These are phyloP conservation scores for Neurospora cerealis DNA, from an alignment of 495 filamentous ascomycete species.

Conservation along the genomic window DNA sequence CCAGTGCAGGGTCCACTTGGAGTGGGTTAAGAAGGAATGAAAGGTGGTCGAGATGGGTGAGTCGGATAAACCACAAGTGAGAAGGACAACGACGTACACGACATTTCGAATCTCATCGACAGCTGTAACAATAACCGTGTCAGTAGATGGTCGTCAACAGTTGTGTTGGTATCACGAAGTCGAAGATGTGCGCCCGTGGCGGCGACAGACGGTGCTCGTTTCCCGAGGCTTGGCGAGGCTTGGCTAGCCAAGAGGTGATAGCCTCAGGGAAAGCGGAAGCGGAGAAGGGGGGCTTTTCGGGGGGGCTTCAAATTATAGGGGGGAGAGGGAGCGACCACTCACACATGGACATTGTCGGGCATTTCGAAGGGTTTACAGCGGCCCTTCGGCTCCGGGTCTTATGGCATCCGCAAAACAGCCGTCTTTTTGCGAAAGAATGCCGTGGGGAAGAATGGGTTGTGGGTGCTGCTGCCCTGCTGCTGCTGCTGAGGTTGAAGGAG, in stretches of 20 bases:
- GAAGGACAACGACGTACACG: conserved; percentile 18
- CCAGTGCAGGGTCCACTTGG: neutral
- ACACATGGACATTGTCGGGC: conserved; percentile 22
- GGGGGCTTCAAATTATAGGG: neutral
- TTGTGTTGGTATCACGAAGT: neutral
- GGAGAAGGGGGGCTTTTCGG: neutral
- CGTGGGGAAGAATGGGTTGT: neutral
- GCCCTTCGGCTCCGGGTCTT: neutral
- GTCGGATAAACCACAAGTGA: neutral
- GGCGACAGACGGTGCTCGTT: neutral
- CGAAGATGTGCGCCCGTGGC: neutral
- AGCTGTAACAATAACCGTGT: conserved; percentile 18
- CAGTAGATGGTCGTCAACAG: conserved; percentile 11
- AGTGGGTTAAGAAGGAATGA: neutral
- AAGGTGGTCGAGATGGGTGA: neutral
- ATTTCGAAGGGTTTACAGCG: conserved; percentile 11
- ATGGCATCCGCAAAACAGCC: neutral
- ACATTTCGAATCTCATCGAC: conserved; percentile 31
- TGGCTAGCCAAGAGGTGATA: conserved; percentile 23
- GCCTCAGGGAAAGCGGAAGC: conserved; percentile 8
- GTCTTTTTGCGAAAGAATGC: neutral
- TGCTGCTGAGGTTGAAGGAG: neutral
- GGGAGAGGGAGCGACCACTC: conserved; percentile 3
- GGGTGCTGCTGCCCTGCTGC: neutral
- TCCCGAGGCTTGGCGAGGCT: conserved; percentile 27